Conservation (phyloP, 306 rosid genomes). For the Herpetospermum pedunculosum region DNA sequence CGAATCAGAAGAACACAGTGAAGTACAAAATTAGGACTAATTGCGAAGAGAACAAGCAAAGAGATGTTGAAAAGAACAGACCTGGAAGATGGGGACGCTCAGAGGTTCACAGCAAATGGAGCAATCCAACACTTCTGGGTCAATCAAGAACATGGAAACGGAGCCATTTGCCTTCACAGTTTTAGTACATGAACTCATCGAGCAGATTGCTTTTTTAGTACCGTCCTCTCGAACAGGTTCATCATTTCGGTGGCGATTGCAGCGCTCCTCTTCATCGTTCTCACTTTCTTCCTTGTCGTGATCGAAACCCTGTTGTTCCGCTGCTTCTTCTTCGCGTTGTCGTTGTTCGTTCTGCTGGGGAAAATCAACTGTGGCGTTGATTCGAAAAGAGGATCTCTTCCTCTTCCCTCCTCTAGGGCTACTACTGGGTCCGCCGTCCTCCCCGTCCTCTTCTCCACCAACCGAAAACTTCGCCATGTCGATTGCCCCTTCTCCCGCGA, state of each 20-base stretch:
- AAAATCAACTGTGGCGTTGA: background rate
- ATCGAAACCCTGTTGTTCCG: background rate
- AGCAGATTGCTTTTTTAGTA: background rate
- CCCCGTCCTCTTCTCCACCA: constrained; percentile 4
- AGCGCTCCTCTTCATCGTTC: background rate
- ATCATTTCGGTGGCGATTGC: background rate
- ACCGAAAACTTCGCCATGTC: constrained; percentile 7
- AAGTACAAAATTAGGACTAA: background rate
- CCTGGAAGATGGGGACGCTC: constrained; percentile 43
- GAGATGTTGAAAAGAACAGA: background rate
- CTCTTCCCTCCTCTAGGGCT: background rate
- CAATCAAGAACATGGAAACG: constrained; percentile 19
- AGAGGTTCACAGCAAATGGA: constrained; percentile 44
- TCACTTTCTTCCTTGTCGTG: background rate
- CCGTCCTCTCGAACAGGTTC: background rate
- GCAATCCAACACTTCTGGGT: constrained; percentile 56
- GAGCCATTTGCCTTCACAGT: background rate
- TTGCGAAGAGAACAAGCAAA: background rate
- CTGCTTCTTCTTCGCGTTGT: no score
- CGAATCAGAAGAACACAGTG: background rate
- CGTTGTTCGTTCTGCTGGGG: background rate
- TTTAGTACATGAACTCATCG: background rate
- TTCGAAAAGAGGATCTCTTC: background rate
- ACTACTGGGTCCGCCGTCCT: background rate
- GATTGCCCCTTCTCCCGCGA: background rate